Evolutionary conservation across 805 yeast genomes (phyloP).

Genomic region (Suhomyces faveliae): DNA sequence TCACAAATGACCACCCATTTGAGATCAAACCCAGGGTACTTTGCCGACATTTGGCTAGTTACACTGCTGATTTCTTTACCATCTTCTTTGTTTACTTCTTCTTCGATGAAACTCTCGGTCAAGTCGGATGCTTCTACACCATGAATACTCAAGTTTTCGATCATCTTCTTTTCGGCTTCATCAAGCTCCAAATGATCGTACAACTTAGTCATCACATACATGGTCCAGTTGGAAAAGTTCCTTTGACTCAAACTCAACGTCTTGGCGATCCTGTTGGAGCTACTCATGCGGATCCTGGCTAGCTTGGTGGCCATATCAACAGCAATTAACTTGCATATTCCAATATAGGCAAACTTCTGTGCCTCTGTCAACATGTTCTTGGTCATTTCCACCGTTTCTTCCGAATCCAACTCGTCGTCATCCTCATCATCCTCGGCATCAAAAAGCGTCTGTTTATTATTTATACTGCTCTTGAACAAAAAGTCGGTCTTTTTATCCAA

Average conservation of each 20-base stretch:
- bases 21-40: slow-evolving; percentile 49
- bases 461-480: slow-evolving; percentile 34
- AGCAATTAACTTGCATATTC: slow-evolving; percentile 70
- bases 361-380: slow-evolving; percentile 75
- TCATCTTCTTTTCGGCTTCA: slow-evolving; percentile 81
- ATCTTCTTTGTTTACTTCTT: slow-evolving; percentile 3
- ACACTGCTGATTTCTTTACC: background rate
- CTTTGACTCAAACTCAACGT: slow-evolving; percentile 67
- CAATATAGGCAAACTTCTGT: slow-evolving; percentile 90
- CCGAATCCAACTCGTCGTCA: slow-evolving; percentile 46
- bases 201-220: slow-evolving; percentile 63
- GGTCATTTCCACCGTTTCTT: slow-evolving; percentile 74
- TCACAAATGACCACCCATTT: slow-evolving; percentile 96
- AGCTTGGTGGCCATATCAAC: slow-evolving; percentile 82
- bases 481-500: slow-evolving; percentile 54
- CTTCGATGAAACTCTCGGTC: slow-evolving; percentile 51
- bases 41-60: slow-evolving; percentile 6
- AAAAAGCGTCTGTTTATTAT: slow-evolving; percentile 13
- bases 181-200: slow-evolving; percentile 78
- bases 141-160: slow-evolving; percentile 79
- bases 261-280: slow-evolving; percentile 55
- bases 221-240: slow-evolving; percentile 82
- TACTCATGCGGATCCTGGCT: slow-evolving; percentile 54
- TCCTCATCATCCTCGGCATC: slow-evolving; percentile 29
- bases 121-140: slow-evolving; percentile 77